Conservation (phyloP, 2,329 filamentous ascomycete genomes). For the Apiospora aurea region DNA sequence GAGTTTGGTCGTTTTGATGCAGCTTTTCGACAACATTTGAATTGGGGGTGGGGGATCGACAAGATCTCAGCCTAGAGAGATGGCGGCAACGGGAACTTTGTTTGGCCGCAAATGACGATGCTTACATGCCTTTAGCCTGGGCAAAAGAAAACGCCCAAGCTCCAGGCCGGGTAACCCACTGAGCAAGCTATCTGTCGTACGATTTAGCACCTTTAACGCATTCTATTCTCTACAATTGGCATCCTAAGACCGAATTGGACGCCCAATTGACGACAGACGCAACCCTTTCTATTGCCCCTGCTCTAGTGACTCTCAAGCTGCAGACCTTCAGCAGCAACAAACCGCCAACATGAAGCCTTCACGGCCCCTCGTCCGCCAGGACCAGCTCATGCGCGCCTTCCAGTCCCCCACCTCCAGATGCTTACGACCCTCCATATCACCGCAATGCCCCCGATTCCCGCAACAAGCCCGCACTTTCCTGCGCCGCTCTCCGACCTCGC, state of each 20-base stretch:
- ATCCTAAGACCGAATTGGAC: background rate
- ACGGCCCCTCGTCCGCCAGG: conserved; percentile 25
- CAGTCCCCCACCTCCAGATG: conserved; percentile 20
- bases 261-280: background rate
- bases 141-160: conserved; percentile 5
- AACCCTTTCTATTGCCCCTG: background rate
- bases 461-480: conserved; percentile 46
- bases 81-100: conserved; percentile 9
- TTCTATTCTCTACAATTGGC: background rate
- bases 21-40: background rate
- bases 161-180: background rate
- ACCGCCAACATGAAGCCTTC: conserved; percentile 26
- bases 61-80: background rate
- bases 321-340: background rate
- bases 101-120: conserved; percentile 14
- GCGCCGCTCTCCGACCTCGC: conserved; percentile 34
- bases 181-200: background rate
- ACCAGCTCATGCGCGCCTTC: conserved; percentile 25
- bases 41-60: background rate
- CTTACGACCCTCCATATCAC: conserved; percentile 24
- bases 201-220: background rate
- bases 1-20: background rate
- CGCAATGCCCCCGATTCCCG: conserved; percentile 27
- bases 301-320: background rate
- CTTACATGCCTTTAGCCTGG: background rate